Conservation (phyloP, 176 grass and related monocot species). For the Triticum dicoccoides region DNA sequence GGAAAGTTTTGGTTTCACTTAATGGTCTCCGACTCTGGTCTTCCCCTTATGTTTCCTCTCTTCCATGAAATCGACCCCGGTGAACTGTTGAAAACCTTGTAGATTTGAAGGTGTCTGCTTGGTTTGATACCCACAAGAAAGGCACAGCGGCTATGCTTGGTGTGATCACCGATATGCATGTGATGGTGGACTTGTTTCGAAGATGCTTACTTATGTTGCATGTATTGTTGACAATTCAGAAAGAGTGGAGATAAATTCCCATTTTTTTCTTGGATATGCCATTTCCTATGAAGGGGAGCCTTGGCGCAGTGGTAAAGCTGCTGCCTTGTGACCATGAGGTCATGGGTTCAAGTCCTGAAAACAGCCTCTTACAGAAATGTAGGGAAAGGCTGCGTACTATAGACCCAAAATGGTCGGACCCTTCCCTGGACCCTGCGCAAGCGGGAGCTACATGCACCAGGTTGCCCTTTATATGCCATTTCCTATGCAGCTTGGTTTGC, state of each 20-base stretch:
- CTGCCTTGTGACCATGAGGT: too few relatives aligned
- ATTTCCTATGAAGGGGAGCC: background rate
- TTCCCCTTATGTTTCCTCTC: slow-evolving; percentile 48
- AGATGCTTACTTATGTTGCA: background rate
- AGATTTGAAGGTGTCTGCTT: slow-evolving; percentile 22
- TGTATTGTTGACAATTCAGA: background rate
- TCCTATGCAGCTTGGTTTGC: too few relatives aligned
- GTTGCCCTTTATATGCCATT: background rate
- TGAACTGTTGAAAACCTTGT: slow-evolving; percentile 57
- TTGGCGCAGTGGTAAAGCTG: too few relatives aligned
- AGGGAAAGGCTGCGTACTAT: too few relatives aligned
- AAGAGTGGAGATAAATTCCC: background rate
- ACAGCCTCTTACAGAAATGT: too few relatives aligned
- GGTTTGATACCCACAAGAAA: background rate
- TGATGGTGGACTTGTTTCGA: background rate
- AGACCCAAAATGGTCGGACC: too few relatives aligned
- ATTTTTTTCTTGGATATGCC: background rate
- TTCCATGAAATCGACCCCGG: slow-evolving; percentile 51
- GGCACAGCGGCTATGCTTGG: background rate
- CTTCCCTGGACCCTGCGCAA: too few relatives aligned
- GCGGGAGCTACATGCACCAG: too few relatives aligned
- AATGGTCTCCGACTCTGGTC: slow-evolving; percentile 19
- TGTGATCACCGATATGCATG: background rate
- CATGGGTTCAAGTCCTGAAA: too few relatives aligned
- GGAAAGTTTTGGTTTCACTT: slow-evolving; percentile 38